Base-by-base conservation (phyloP, 2,329 filamentous ascomycete genomes). In the Exophiala bonariae region DNA sequence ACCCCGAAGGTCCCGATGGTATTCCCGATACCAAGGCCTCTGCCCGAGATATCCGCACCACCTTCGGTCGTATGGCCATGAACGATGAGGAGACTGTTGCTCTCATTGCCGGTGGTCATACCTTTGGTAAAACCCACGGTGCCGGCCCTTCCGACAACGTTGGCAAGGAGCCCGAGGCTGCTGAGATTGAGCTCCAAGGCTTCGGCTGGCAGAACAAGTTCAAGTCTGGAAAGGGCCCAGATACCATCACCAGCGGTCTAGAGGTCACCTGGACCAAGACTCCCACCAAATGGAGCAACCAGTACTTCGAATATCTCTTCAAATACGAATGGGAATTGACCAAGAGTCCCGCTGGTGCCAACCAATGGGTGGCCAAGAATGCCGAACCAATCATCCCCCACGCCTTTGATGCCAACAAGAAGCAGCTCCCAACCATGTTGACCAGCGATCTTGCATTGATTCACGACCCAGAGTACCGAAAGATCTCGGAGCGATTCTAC, bases 41-140 rank as follows among this genome's bases (percentile, higher is more conserved):
- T 2, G 87, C 81, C 33, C 69, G 76, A 47, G 87, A 91, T 60
- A 90, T 90, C 63, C 85, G 85, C 55, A 77, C 75, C 49, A 88
- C 87, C 14, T 91, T 90, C 59, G 76, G 76, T 54, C 85, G 86
- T 65, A 90, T 91, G 86, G 86, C 82, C 52, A 90, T 91, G 87
- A 82, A 87, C 63, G 85, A 90, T 63, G 82, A 87, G 69, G 87
- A 91, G 75, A 91, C 87, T 0, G 86, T 87, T 44, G 86, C 87
- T 11, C 72, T 91, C 36, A 90, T 91, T 63, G 83, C 83, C 31
- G 87, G 87, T 62, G 87, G 87, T 31, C 87, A 91, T 74, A 77
- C 81, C 19, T 88, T 91, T 59, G 87, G 87, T 61, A 91, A 91
- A 79, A 88, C 86, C 0, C 87, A 91, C 68, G 87, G 87, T 59